These are phyloP conservation scores for Podospora fimiseda DNA, from an alignment of 495 filamentous ascomycete genomes.

Conservation along the genomic window DNA sequence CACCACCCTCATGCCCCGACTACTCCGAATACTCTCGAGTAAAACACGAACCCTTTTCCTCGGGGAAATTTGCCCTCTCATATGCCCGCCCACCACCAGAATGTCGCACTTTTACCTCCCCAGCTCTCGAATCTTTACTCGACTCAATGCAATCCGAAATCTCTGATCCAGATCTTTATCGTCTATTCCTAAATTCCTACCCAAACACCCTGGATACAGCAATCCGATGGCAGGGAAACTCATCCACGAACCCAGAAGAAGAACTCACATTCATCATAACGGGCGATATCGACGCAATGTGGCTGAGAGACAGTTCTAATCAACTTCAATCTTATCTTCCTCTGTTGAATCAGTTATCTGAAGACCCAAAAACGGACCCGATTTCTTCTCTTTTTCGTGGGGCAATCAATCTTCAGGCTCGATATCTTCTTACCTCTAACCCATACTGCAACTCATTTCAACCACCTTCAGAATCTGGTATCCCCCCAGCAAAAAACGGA, in stretches of 20 bases:
- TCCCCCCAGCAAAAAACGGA: conserved; percentile 33
- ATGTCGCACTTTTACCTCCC: conserved; percentile 58
- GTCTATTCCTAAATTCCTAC: conserved; percentile 58
- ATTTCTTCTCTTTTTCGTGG: conserved; percentile 57
- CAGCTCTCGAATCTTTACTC: conserved; percentile 49
- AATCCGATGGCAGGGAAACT: conserved; percentile 55
- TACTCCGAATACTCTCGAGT: conserved; percentile 44
- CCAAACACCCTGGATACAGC: conserved; percentile 66
- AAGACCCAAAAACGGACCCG: too few species aligned
- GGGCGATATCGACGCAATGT: conserved; percentile 72
- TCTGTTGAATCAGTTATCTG: too few species aligned
- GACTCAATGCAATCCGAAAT: conserved; percentile 42
- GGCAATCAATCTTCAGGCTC: conserved; percentile 59
- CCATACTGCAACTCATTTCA: conserved; percentile 65
- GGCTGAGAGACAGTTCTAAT: conserved; percentile 63
- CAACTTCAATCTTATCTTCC: conserved; percentile 60
- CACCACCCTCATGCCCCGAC: conserved; percentile 39
- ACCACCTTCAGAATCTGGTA: conserved; percentile 48
- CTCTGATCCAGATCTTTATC: conserved; percentile 57
- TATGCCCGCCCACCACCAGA: conserved; percentile 48
- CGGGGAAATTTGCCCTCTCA: conserved; percentile 42
- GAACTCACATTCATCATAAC: conserved; percentile 44
- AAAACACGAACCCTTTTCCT: conserved; percentile 40
- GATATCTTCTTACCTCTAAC: conserved; percentile 47
- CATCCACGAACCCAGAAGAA: conserved; percentile 38